Percentiles rank a stretch among this genome's conserved stretches.
These are phyloP conservation scores for Tylopilus sp. DNA, from an alignment of 768 basidiomycete genomes.

Conservation along the genomic window DNA sequence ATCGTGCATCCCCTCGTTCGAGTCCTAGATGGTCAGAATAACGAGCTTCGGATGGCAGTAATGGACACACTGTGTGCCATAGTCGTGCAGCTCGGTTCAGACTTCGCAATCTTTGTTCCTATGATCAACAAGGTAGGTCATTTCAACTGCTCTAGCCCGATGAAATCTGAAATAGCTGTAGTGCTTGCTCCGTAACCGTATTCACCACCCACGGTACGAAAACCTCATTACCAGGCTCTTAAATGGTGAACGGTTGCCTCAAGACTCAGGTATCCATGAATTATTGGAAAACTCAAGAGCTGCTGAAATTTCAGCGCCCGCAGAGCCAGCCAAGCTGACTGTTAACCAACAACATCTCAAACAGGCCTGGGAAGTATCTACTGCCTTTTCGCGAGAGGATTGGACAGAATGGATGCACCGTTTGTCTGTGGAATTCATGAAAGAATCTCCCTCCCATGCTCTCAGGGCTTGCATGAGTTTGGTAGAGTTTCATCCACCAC, in stretches of 20 bases:
- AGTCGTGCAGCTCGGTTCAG: constrained; percentile 89
- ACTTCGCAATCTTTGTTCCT: constrained; percentile 97
- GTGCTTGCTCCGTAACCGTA: constrained; percentile 73
- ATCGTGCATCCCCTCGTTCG: constrained; percentile 95
- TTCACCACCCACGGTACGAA: constrained; percentile 83
- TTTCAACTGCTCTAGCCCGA: background rate
- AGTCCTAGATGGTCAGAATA: constrained; percentile 68
- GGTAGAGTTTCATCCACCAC: constrained; percentile 85
- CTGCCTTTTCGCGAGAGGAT: constrained; percentile 73
- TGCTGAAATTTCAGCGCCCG: constrained; percentile 76
- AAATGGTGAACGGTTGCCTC: constrained; percentile 87
- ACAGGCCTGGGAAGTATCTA: constrained; percentile 90
- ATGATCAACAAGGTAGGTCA: constrained; percentile 85
- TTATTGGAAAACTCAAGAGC: constrained; percentile 51
- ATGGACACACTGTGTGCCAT: constrained; percentile 94
- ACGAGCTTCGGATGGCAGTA: constrained; percentile 79
- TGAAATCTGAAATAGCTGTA: constrained; percentile 29
- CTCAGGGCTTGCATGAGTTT: constrained; percentile 93
- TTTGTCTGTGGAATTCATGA: constrained; percentile 93
- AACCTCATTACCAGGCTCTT: constrained; percentile 83
- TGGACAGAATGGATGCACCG: constrained; percentile 97
- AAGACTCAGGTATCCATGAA: constrained; percentile 75
- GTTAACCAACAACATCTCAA: constrained; percentile 98
- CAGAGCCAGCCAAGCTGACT: constrained; percentile 83
- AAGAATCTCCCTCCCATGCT: constrained; percentile 98